Evolutionary conservation across 129 eudicot genomes (phyloP).

Genomic region (Scalesia atractyloides): DNA sequence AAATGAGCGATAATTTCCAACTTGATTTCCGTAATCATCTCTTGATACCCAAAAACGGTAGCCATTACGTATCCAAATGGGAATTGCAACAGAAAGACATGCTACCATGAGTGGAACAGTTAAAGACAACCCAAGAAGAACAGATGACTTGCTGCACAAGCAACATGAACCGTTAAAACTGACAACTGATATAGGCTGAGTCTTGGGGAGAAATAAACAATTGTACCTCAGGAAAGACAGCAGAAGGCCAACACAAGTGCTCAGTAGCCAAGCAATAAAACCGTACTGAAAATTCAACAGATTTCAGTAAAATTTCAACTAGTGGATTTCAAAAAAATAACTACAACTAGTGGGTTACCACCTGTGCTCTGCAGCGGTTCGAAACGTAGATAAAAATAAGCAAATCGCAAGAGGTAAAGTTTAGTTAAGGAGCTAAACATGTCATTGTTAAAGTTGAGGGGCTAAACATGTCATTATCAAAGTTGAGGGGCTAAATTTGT

Average conservation of each 20-base stretch:
- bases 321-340: neutral
- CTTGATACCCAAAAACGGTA: constrained; percentile 82
- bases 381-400: too few species aligned
- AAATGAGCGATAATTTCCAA: constrained; percentile 52
- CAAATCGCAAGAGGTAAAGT: too few species aligned
- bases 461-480: too few species aligned
- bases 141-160: constrained; percentile 88
- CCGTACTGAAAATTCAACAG: constrained; percentile 64
- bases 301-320: constrained; percentile 1
- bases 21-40: constrained; percentile 50
- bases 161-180: neutral
- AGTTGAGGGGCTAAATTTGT: too few species aligned
- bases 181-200: neutral
- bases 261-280: constrained; percentile 87
- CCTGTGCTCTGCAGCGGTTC: too few species aligned
- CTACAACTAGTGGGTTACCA: too few species aligned
- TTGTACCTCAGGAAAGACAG: constrained; percentile 89
- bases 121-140: constrained; percentile 94
- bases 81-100: constrained; percentile 86
- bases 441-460: too few species aligned
- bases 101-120: constrained; percentile 98
- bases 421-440: too few species aligned
- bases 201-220: neutral
- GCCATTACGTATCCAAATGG: constrained; percentile 89
- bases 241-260: constrained; percentile 89